Evolutionary conservation across 2,329 filamentous ascomycete species (phyloP), one percentile per base, ranked within the genome.

Genomic region (Colletotrichum zoysiae): DNA sequence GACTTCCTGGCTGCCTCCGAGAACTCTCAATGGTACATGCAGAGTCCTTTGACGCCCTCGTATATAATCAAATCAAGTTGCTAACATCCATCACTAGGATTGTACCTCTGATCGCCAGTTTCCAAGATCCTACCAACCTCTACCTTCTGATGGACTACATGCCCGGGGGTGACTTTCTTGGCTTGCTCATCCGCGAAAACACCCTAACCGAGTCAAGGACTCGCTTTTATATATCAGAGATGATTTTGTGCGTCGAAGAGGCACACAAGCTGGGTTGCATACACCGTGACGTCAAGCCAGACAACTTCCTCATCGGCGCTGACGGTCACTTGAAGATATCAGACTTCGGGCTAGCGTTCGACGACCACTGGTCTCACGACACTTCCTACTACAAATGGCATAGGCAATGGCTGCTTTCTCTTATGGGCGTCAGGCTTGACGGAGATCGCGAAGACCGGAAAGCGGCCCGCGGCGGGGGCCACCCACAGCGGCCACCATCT

Each of bases 71-170:
- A 2, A 20, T 42, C 5, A 5, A 14, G 18, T 51, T 50, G 46
- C 65, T 70, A 51, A 70, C n/a, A n/a, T 8, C 16, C 8, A 8
- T 8, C 14, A 14, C 6, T 60, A 91, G 89, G 95, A 91, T 97
- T 58, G 93, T 98, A 2, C 93, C 95, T 0, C 84, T 99, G 46
- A 88, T 97, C 62, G 88, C 93, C 61, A 96, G 94, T 78, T 98
- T 98, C 75, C 94, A 98, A 80, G 96, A 98, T 79, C 84, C 88
- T 46, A 87, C 89, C 53, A 94, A 93, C 76, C 86, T 99, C 7
- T 98, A 98, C 77, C 89, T 99, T 7, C 93, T 98, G 64, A 98
- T 98, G 95, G 95, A 98, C 71, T 99, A 97, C 79, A 98, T 98
- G 94, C 92, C 97, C 2, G 96, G 95, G 0, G 95, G 96, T 0